Conservation (phyloP, 2,329 filamentous ascomycete species). For the Botryotinia narcissicola region DNA sequence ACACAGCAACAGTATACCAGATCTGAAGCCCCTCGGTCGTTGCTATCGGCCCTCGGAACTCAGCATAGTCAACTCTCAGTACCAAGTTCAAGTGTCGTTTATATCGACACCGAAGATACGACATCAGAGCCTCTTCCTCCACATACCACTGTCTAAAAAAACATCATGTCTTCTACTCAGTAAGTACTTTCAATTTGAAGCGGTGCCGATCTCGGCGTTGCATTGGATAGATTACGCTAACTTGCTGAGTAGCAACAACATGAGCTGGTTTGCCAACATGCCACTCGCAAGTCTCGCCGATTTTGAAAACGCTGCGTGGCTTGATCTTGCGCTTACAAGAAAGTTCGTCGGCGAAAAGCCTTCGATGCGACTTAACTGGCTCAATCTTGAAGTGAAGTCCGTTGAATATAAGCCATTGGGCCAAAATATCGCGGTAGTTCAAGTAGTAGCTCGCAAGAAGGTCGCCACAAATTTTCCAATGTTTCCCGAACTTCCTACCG, state of each 20-base stretch:
- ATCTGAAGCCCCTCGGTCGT: neutral
- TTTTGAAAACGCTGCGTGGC: neutral
- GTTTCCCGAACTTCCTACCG: neutral
- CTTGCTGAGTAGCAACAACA: neutral
- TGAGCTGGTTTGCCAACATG: neutral
- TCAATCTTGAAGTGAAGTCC: conserved; percentile 1
- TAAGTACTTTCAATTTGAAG: neutral
- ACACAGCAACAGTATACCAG: neutral
- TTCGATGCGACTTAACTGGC: neutral
- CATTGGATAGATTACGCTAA: neutral
- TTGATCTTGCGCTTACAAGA: neutral
- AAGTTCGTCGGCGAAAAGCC: neutral
- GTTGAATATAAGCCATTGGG: neutral
- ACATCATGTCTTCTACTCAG: neutral
- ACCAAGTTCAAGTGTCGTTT: neutral
- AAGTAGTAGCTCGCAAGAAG: neutral
- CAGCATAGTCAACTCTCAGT: neutral
- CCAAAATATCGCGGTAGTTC: neutral
- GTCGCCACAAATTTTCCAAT: neutral
- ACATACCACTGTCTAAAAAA: neutral
- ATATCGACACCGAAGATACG: neutral
- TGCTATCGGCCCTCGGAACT: neutral
- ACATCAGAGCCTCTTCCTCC: too few species aligned
- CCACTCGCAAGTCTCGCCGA: neutral
- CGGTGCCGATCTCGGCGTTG: neutral